Conservation (phyloP, 306 rosid species). For the Inga laurina region DNA sequence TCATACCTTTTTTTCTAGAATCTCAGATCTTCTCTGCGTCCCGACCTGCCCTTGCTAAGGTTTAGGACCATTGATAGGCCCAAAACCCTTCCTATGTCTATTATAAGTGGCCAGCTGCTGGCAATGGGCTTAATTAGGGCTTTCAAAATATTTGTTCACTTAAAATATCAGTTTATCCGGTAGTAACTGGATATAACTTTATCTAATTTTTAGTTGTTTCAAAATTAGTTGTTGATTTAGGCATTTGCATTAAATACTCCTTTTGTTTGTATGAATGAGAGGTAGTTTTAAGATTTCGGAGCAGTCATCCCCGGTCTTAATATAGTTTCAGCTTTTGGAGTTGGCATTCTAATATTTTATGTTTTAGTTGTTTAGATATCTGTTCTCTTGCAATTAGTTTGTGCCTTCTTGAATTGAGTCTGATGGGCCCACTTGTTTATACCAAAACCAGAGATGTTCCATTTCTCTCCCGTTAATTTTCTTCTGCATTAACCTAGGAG, state of each 20-base stretch:
- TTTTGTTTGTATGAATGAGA: neutral
- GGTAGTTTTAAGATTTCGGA: neutral
- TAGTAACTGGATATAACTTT: constrained; percentile 7
- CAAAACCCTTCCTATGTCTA: too few relatives aligned
- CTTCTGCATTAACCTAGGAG: neutral
- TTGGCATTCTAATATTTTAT: neutral
- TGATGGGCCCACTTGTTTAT: neutral
- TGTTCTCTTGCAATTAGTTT: constrained; percentile 14
- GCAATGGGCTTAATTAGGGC: neutral
- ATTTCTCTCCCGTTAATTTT: neutral
- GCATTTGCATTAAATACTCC: neutral
- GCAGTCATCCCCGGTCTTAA: neutral
- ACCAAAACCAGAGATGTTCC: neutral
- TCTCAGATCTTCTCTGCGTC: too few relatives aligned
- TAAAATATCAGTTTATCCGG: constrained; percentile 11
- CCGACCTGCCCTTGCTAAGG: too few relatives aligned
- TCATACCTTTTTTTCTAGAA: too few relatives aligned
- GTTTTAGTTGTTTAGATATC: neutral
- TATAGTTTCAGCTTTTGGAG: neutral
- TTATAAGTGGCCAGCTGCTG: too few relatives aligned
- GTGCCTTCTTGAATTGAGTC: neutral
- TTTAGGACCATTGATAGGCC: too few relatives aligned
- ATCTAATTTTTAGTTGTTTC: constrained; percentile 16
- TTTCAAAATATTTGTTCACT: neutral
- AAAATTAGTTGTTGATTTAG: constrained; percentile 19